Conservation (phyloP, 129 eudicot species). For the Centaurea solstitialis region DNA sequence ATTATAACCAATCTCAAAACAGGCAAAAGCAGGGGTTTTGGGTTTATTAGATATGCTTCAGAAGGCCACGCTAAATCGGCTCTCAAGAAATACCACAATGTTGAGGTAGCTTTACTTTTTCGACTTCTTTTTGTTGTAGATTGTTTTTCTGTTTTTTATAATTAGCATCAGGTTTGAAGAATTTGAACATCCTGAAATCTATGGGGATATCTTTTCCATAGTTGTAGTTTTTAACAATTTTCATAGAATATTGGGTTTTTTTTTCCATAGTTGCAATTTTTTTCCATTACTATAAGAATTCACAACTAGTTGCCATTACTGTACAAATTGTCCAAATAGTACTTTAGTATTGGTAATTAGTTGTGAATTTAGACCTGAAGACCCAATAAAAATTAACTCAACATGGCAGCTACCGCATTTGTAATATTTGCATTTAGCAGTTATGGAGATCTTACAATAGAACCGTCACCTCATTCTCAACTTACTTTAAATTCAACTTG, state of each 20-base stretch:
- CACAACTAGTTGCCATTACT: too few relatives aligned
- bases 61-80: constrained; percentile 65
- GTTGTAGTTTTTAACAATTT: background rate
- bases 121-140: constrained; percentile 2
- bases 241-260: background rate
- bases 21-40: constrained; percentile 61
- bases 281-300: too few relatives aligned
- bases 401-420: background rate
- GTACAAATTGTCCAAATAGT: too few relatives aligned
- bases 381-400: background rate
- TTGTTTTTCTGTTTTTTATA: background rate
- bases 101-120: constrained; percentile 49
- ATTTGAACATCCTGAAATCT: constrained; percentile 8
- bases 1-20: constrained; percentile 41
- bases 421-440: background rate
- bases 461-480: background rate
- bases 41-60: constrained; percentile 57
- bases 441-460: background rate
- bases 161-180: constrained; percentile 12
- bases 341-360: too few relatives aligned
- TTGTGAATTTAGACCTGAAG: background rate
- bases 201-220: background rate
- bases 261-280: too few relatives aligned
- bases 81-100: constrained; percentile 43
- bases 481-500: background rate